phyloP scores from a whole-genome alignment of 768 basidiomycete genomes.

The Psilocybe cyanescens region DNA sequence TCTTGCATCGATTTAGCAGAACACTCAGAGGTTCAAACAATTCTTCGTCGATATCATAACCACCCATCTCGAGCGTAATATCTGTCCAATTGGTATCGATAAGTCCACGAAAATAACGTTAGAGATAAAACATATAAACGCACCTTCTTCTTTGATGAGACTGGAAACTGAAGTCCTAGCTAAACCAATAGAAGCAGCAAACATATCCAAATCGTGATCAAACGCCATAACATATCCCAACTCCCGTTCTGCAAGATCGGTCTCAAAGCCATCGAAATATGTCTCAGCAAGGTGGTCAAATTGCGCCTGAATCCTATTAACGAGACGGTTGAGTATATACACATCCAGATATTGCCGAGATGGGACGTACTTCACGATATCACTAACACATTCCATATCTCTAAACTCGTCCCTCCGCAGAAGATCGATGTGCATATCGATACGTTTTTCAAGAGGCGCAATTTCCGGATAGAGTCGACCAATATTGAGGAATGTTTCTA shows the following conservation, averaged over 20 bases:
- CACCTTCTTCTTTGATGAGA: slow-evolving; percentile 80
- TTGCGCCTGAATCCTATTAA: slow-evolving; percentile 81
- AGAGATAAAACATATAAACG: slow-evolving; percentile 9
- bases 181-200: slow-evolving; percentile 89
- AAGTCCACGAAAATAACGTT: neutral
- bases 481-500: slow-evolving; percentile 83
- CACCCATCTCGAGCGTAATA: slow-evolving; percentile 71
- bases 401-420: slow-evolving; percentile 89
- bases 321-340: too few species aligned
- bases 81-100: slow-evolving; percentile 47
- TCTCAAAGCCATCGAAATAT: slow-evolving; percentile 82
- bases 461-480: slow-evolving; percentile 87
- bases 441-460: slow-evolving; percentile 84
- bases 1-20: slow-evolving; percentile 81
- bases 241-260: slow-evolving; percentile 90
- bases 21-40: slow-evolving; percentile 83
- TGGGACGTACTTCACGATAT: slow-evolving; percentile 72
- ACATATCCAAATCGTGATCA: slow-evolving; percentile 93
- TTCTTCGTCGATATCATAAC: slow-evolving; percentile 72
- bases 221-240: slow-evolving; percentile 80
- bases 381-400: slow-evolving; percentile 91
- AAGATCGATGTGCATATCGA: slow-evolving; percentile 90
- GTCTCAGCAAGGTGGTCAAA: slow-evolving; percentile 92
- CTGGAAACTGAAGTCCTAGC: slow-evolving; percentile 84
- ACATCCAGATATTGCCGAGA: neutral